Base-by-base conservation (phyloP, 106 monocot species). In the Ottelia alismoides region DNA sequence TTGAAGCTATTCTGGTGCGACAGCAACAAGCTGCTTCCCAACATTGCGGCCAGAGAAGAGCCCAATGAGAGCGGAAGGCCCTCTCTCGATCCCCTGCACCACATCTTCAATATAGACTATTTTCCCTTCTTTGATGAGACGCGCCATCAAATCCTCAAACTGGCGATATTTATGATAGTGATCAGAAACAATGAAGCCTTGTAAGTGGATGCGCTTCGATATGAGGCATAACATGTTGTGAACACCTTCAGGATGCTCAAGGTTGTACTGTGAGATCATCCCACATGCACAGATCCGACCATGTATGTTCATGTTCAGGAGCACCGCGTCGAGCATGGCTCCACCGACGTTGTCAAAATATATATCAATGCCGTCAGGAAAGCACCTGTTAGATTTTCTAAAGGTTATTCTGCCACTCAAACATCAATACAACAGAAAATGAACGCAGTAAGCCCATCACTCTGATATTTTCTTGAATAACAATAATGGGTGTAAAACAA, bases 221-320 rank as follows among this genome's bases (percentile, higher is more conserved):
- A 49, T 12, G 27, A 49, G 17, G 20, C 2, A 22, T 27, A 30
- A 30, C 22, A 61, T 20, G 47, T 61, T 61, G 28, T 20, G 47
- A n/a, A 61, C 29, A 1, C 61, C 61, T 20, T 61, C 61, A 1
- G 61, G 27, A 6, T 49, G 19, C 27, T 47, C 47, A 9, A 49
- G 47, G 45, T 61, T 61, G 61, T 61, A 61, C 47, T 61, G 61
- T 16, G 61, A 61, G 14, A 61, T 61, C 61, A 61, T 47, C 28
- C 61, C 61, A 28, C 61, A 61, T 2, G 30, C 47, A 2, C 49
- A 47, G n/a, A 61, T 61, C 11, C 61, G 47, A 5, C 48, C 61
- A 28, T 61, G 7, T 1, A 61, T n/a, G n/a, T n/a, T n/a, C n/a
- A n/a, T n/a, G n/a, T n/a, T n/a, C n/a, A n/a, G n/a, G n/a, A n/a